Evolutionary conservation across 768 basidiomycete species (phyloP).

Genomic region (Lentinula aciculospora): DNA sequence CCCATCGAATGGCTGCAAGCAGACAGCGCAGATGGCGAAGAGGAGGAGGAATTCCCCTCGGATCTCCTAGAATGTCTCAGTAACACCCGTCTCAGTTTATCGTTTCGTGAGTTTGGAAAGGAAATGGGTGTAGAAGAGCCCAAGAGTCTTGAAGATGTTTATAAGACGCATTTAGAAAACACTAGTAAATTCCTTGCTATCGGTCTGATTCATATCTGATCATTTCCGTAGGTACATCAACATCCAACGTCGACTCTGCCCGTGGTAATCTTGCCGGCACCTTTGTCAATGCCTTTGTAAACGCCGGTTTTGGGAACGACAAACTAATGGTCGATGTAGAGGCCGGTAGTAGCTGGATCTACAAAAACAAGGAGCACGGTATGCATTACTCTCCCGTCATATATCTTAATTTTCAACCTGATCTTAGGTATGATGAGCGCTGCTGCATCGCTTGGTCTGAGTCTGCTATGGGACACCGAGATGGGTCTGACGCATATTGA

Average conservation of each 20-base stretch:
- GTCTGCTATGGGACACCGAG: constrained; percentile 94
- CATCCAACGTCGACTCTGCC: constrained; percentile 83
- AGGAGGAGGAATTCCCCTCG: constrained; percentile 62
- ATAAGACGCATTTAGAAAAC: constrained; percentile 93
- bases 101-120: constrained; percentile 90
- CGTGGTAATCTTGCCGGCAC: constrained; percentile 92
- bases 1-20: constrained; percentile 86
- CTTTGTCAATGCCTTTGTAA: constrained; percentile 98
- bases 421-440: constrained; percentile 89
- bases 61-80: constrained; percentile 83
- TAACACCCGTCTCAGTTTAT: constrained; percentile 76
- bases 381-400: constrained; percentile 12
- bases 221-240: not conserved
- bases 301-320: constrained; percentile 97
- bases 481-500: constrained; percentile 91
- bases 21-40: constrained; percentile 42
- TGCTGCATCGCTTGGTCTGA: constrained; percentile 88
- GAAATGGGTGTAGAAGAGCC: constrained; percentile 88
- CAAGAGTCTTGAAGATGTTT: constrained; percentile 93
- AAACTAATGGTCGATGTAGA: constrained; percentile 97
- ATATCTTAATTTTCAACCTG: not conserved
- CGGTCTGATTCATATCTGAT: not conserved
- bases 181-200: constrained; percentile 45
- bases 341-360: constrained; percentile 97
- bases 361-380: constrained; percentile 99